Evolutionary conservation across 2,329 filamentous ascomycete genomes (phyloP).

Genomic region (Zasmidium angulare): DNA sequence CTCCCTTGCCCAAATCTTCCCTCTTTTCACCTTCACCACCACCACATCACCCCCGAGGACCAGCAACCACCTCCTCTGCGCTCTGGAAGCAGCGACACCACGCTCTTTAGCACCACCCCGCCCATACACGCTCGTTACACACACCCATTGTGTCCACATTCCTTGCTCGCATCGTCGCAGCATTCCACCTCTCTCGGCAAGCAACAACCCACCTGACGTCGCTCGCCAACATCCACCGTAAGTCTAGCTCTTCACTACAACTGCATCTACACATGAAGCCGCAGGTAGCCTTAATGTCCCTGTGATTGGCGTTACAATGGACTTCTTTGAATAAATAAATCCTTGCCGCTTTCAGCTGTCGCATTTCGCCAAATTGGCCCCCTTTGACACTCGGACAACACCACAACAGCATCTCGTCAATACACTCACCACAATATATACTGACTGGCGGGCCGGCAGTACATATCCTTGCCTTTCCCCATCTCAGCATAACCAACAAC

Average conservation of each 20-base stretch:
- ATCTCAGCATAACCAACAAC: conserved; percentile 4
- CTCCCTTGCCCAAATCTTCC: not conserved
- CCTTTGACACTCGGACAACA: conserved; percentile 3
- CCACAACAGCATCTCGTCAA: conserved; percentile 1
- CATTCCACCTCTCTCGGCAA: conserved; percentile 18
- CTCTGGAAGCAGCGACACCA: conserved; percentile 14
- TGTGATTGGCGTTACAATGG: not conserved
- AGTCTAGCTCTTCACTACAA: conserved; percentile 7
- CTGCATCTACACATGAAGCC: conserved; percentile 3
- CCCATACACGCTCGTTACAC: conserved; percentile 1
- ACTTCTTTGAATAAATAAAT: not conserved
- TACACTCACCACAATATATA: conserved; percentile 4
- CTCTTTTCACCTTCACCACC: not conserved
- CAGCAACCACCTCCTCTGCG: conserved; percentile 2
- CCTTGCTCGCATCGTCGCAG: conserved; percentile 15
- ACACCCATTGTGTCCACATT: conserved; percentile 24
- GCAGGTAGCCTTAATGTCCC: not conserved
- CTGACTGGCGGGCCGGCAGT: conserved; percentile 29
- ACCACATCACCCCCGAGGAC: not conserved
- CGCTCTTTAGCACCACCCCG: conserved; percentile 14
- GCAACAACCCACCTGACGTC: conserved; percentile 9
- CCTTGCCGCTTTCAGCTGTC: conserved; percentile 4
- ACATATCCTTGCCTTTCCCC: not conserved
- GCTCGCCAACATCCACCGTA: conserved; percentile 2
- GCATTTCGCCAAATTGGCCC: not conserved